Evolutionary conservation across 2,329 filamentous ascomycete species (phyloP), one percentile per base, ranked within the genome.

Genomic region (Clonostachys byssicola): DNA sequence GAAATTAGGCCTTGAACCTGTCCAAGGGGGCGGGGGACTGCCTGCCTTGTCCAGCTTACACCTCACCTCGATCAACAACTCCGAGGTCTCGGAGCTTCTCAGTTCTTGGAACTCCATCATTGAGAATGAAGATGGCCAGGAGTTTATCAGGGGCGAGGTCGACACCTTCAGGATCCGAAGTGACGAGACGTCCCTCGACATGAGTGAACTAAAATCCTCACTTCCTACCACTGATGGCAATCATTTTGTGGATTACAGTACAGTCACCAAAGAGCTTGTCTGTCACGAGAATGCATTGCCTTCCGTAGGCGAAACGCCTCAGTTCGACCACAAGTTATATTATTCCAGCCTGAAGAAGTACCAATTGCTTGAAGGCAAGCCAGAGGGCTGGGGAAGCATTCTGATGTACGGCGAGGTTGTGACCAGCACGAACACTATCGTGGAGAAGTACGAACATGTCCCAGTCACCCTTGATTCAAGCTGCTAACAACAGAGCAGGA

Each of bases 321-420:
- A 85, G 56, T 97, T 97, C 68, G 88, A 95, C 57, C 91, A 96
- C 60, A 72, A 85, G 48, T 74, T 84, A 2, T 97, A 85, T 65
- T 97, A 86, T 63, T 73, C 80, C 5, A 86, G 86, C 50, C 73
- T 97, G 10, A 68, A 72, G 20, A 70, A 80, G 23, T 95, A 91
- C 60, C 82, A 87, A 45, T 54, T 57, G 30, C 63, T 62, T 6
- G 75, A 78, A 43, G 74, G 78, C 2, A 30, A 30, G 9, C 23
- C 23, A 10, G 77, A 81, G 42, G 36, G 36, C n/a, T 97, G 95
- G 74, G 94, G 94, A 5, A 80, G 84, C 44, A 72, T 80, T 44
- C 66, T 99, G 5, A 73, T 97, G 53, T 97, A 97, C 60, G 92
- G 88, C 46, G 90, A 96, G 63, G 90, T 96, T 7, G 77, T 96